A percentile compares a stretch with the other conserved stretches of the same genome.
Evolutionary conservation across 306 rosid species (phyloP).

Genomic region (Carpinus viminea): DNA sequence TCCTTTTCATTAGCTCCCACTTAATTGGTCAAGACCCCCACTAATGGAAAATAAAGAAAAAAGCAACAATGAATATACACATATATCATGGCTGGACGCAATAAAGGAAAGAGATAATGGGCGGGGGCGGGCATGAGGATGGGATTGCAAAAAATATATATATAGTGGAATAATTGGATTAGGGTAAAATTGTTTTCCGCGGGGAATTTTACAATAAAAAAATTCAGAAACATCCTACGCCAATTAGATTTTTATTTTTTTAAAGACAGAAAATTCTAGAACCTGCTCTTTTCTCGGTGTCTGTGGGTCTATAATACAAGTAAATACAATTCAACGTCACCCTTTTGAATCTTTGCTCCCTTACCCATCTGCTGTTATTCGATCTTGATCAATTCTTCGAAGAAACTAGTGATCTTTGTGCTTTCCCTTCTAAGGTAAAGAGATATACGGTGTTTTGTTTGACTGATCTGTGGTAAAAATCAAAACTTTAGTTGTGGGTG

Average conservation of each 20-base stretch:
- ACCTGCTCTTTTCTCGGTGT: conserved; percentile 11
- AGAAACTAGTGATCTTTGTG: not conserved
- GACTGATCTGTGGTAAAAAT: conserved; percentile 8
- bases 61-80: not conserved
- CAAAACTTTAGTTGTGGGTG: not conserved
- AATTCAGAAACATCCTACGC: conserved; percentile 28
- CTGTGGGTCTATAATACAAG: conserved; percentile 13
- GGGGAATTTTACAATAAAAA: not conserved
- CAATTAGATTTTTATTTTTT: not conserved
- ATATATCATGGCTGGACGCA: not conserved
- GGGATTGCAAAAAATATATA: too few relatives aligned
- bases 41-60: not conserved
- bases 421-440: conserved; percentile 5
- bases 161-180: not conserved
- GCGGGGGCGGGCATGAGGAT: not conserved
- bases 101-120: not conserved
- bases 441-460: not conserved
- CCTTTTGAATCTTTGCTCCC: conserved; percentile 5
- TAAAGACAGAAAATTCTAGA: conserved; percentile 50
- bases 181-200: not conserved
- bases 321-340: not conserved
- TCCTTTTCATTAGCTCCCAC: too few relatives aligned
- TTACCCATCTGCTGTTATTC: not conserved
- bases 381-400: not conserved
- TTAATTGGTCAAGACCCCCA: too few relatives aligned